Base-by-base conservation (phyloP, 768 basidiomycete genomes). In the Strobilomyces dryophilus region DNA sequence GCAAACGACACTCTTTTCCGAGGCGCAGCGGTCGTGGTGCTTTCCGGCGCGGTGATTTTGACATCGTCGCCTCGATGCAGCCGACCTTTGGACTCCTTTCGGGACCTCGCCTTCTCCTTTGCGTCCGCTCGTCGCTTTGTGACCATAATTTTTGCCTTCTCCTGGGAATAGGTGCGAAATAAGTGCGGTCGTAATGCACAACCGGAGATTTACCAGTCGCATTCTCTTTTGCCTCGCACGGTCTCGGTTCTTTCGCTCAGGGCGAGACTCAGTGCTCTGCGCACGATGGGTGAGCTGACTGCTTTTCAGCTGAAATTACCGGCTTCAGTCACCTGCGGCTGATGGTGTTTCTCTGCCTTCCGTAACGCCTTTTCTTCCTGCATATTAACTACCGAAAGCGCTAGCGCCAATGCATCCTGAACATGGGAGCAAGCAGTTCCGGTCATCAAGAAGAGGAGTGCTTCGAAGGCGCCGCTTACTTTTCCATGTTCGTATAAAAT, bases 341-440 rank as follows among this genome's bases (percentile, higher is more conserved):
- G 69, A 44, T 70, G 74, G 57, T 66, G 70, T 59, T 70, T 78
- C 59, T 72, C 70, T 47, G 65, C 66, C 61, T 73, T 79, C 8
- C 57, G 66, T 47, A 66, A 62, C 7, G 70, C 56, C 50, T 74
- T 79, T 60, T 78, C 61, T 65, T 82, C 80, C 54, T 79, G 75
- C 15, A 56, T 61, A 32, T 62, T 62, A n/a, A 68, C 75, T 62
- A 82, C 79, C 35, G 73, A 73, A 54, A 68, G 60, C n/a, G 80
- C 81, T 12, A 82, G 64, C 47, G 65, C 66, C 53, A 79, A 57
- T 6, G 74, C 73, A 55, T 80, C 79, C 81, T 81, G 51, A 42
- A 45, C 37, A 50, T 55, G 49, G 52, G 53, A 53, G 45, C 51
- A 45, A 50, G 53, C 55, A 59, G 56, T 11, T 37, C 57, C 52